Base-by-base conservation (phyloP, 2,329 filamentous ascomycete species). In the Fusarium subglutinans region DNA sequence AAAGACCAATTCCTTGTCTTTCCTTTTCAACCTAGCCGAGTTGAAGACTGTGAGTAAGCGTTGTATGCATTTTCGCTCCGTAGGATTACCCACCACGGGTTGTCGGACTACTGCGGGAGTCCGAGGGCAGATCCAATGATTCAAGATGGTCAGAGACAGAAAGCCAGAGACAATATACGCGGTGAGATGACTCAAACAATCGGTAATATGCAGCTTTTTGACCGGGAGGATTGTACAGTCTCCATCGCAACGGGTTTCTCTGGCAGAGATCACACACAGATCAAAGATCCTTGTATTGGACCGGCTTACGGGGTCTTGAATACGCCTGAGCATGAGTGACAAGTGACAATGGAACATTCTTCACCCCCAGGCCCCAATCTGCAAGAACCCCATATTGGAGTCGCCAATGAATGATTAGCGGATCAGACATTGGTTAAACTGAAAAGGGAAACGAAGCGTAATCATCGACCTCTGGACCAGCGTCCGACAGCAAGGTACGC, bases 21-120 rank as follows among this genome's bases (percentile, higher is more conserved):
- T 38, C 26, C 24, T 8, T 40, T 40, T 40, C 24, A 55, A 41
- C 35, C 20, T 28, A 55, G 14, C 24, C 15, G 10, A 28, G 51
- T 55, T 28, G 51, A 41, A 55, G 35, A n/a, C 24, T 22, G 26
- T 26, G 38, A 54, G 60, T 72, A 51, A 76, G 69, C 69, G 38
- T 37, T 50, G 56, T 33, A 48, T 41, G 26, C 43, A 63, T 56
- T 56, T 61, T 50, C 20, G 28, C 30, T 37, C 58, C 58, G 48
- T 33, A 56, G 58, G 48, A 56, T 61, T 44, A 33, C 28, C 37
- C 35, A 43, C 57, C 56, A 65, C 74, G 74, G 76, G 56, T 28
- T 67, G 61, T 77, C 76, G 76, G 76, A 56, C 37, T 69, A 28
- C 60, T 76, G 64, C 66, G 72, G 68, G 57, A 77, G 70, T 69